Percentiles rank a stretch among this genome's conserved stretches.
phyloP scores from a whole-genome alignment of 768 basidiomycete species.

The Boletus bicolor region DNA sequence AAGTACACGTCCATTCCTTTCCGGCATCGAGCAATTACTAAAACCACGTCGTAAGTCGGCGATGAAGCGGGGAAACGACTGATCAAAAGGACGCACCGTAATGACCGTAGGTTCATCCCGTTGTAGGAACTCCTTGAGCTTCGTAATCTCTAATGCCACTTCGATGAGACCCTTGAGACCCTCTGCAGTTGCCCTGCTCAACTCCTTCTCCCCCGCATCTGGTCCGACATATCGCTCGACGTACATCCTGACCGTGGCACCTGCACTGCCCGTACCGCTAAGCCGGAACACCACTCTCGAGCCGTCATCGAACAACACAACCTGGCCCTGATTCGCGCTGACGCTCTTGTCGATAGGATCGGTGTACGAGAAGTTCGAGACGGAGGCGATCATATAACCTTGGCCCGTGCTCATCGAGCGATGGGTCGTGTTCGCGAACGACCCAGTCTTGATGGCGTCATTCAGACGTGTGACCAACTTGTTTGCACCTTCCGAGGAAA shows the following conservation, averaged over 20 bases:
- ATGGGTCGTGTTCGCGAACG: constrained; percentile 67
- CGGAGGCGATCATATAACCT: constrained; percentile 71
- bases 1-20: neutral
- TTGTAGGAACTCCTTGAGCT: constrained; percentile 81
- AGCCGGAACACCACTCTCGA: constrained; percentile 94
- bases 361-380: constrained; percentile 92
- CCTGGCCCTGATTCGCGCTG: constrained; percentile 93
- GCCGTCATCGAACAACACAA: constrained; percentile 88
- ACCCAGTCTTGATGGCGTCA: constrained; percentile 59
- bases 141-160: constrained; percentile 82
- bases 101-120: constrained; percentile 95
- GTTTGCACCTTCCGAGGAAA: constrained; percentile 86
- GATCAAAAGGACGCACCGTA: constrained; percentile 54
- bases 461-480: constrained; percentile 80
- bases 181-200: constrained; percentile 74
- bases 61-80: neutral
- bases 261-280: constrained; percentile 93
- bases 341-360: constrained; percentile 97
- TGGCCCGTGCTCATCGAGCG: constrained; percentile 62
- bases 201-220: constrained; percentile 64
- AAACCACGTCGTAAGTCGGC: neutral
- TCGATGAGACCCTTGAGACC: constrained; percentile 95
- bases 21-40: constrained; percentile 14
- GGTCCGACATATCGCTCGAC: constrained; percentile 87
- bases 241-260: constrained; percentile 95